These are phyloP conservation scores for Pseudozyma sp. DNA, from an alignment of 1,284 basidiomycete species.

Conservation along the genomic window DNA sequence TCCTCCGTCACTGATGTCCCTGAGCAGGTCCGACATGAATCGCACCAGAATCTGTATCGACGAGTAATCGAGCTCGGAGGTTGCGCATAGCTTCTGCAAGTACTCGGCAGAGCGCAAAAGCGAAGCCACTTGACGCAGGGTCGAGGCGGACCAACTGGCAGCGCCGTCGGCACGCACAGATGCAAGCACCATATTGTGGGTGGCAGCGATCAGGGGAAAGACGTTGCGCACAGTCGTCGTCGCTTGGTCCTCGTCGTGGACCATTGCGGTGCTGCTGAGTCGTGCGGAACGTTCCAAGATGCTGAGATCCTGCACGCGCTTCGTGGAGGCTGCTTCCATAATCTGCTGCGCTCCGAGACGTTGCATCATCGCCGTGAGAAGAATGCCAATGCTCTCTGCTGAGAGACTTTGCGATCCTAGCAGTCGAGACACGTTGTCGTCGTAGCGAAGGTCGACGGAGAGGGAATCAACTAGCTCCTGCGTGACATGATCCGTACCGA, in stretches of 20 bases:
- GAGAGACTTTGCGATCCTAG: constrained; percentile 10
- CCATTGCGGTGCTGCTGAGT: constrained; percentile 24
- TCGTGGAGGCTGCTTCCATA: constrained; percentile 24
- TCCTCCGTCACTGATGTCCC: constrained; percentile 15
- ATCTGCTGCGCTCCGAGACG: constrained; percentile 14
- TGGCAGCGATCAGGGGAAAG: constrained; percentile 29
- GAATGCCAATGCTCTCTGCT: constrained; percentile 15
- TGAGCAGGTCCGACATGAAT: constrained; percentile 37
- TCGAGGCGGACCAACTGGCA: constrained; percentile 2
- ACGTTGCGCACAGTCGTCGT: constrained; percentile 39
- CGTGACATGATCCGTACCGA: constrained; percentile 11
- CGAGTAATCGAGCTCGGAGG: constrained; percentile 51
- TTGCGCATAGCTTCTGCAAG: constrained; percentile 30
- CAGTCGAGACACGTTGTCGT: constrained; percentile 27
- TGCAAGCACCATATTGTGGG: constrained; percentile 18
- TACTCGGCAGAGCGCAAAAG: constrained; percentile 38
- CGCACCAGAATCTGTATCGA: constrained; percentile 49
- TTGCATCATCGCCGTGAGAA: constrained; percentile 27
- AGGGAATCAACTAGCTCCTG: constrained; percentile 22
- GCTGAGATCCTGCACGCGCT: constrained; percentile 38
- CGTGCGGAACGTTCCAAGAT: constrained; percentile 44
- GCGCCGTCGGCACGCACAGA: constrained; percentile 4
- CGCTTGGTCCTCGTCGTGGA: constrained; percentile 37
- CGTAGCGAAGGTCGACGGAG: constrained; percentile 39
- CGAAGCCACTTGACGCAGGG: constrained; percentile 21